A percentile compares a stretch with the other conserved stretches of the same genome.
Evolutionary conservation across 768 basidiomycete genomes (phyloP).

Genomic region (Collybiopsis confluens): DNA sequence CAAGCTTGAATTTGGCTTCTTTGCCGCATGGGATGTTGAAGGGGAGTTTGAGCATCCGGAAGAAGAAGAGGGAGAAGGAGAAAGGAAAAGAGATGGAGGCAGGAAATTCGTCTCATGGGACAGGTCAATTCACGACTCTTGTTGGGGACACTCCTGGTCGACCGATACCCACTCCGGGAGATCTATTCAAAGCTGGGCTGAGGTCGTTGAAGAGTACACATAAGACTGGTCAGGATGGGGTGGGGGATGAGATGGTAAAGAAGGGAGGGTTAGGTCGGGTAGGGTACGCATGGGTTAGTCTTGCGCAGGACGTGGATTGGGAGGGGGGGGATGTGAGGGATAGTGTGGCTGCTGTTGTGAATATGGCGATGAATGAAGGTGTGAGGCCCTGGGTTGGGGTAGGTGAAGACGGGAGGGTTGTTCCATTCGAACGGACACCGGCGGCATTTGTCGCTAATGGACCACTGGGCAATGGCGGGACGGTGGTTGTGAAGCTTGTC

Average conservation of each 20-base stretch:
- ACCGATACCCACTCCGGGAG: constrained; percentile 63
- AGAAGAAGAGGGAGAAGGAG: not conserved
- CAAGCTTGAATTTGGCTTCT: too few relatives aligned
- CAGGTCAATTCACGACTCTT: constrained; percentile 72
- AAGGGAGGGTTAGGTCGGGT: constrained; percentile 33
- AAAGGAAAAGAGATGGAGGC: not conserved
- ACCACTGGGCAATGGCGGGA: constrained; percentile 36
- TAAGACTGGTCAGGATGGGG: constrained; percentile 6
- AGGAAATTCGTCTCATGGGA: constrained; percentile 10
- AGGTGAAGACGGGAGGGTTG: constrained; percentile 24
- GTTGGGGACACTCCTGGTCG: constrained; percentile 67
- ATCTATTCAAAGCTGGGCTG: constrained; percentile 71
- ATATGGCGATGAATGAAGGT: constrained; percentile 35
- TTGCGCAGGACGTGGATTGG: constrained; percentile 78
- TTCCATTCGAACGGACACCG: constrained; percentile 53
- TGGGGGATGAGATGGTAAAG: constrained; percentile 4
- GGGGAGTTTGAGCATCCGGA: not conserved
- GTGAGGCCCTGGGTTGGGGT: constrained; percentile 44
- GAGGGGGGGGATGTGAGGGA: constrained; percentile 72
- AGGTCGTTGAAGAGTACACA: constrained; percentile 42
- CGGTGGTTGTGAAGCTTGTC: constrained; percentile 41
- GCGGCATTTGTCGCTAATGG: constrained; percentile 43
- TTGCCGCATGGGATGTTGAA: constrained; percentile 4
- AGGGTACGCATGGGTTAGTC: constrained; percentile 80
- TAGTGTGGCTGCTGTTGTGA: constrained; percentile 37